Base-by-base conservation (phyloP, 352 stramenopile genomes). In the Blastocystis hominis region DNA sequence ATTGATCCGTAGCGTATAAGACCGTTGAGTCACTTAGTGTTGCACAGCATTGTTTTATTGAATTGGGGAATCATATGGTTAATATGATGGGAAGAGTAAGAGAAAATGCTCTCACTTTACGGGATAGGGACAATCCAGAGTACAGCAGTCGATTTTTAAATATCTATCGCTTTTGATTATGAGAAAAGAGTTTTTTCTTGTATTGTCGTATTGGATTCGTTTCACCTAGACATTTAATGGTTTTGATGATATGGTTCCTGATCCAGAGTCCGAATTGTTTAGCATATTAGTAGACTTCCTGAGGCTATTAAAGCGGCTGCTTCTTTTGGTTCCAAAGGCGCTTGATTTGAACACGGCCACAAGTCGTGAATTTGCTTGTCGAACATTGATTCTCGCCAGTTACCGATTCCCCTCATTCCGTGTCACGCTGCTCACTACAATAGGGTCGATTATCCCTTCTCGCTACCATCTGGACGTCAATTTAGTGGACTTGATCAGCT, bases 361-460 rank as follows among this genome's bases (percentile, higher is more conserved):
- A n/a, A 69, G 47, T 1, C 54, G 56, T 7, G 36, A 64, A 17
- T 84, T 84, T 46, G 44, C 53, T 13, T 84, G 72, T 53, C 59
- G 55, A 53, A 30, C 62, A 13, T n/a, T 84, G 2, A 84, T 84
- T 24, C 36, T 84, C 15, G 20, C 50, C 20, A 66, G 13, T 44
- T 84, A 66, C 46, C 72, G 72, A 10, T 84, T 84, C 46, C 72
- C 72, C 13, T 66, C 53, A 20, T 84, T 66, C 46, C 72, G 72
- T 46, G 9, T 5, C 17, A 42, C 20, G 1, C 13, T 84, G 36
- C 72, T 84, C 44, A 68, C 30, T 2, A 36, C 9, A 17, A 38
- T 84, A 7, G 36, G 24, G 17, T 9, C 13, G 10, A n/a, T 84
- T 4, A 66, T 84, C 40, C 72, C 72, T 36, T 64, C 72, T 64